Conservation (phyloP, 768 basidiomycete species). For the Fibroporia radiculosa region DNA sequence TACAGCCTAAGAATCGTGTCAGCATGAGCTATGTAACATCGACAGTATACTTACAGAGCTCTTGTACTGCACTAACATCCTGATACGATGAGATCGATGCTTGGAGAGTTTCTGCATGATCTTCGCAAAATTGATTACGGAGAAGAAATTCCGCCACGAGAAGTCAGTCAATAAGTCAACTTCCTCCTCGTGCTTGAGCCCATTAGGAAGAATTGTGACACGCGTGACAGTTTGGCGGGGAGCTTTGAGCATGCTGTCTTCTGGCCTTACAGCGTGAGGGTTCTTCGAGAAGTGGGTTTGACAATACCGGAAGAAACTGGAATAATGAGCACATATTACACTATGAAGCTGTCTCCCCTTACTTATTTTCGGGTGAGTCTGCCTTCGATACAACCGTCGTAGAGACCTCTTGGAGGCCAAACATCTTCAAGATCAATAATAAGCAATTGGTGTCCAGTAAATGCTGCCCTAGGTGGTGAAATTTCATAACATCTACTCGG, state of each 20-base stretch:
- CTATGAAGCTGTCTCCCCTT: slow-evolving; percentile 13
- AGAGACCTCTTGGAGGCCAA: slow-evolving; percentile 90
- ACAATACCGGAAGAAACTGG: slow-evolving; percentile 95
- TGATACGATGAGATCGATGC: slow-evolving; percentile 87
- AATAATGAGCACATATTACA: slow-evolving; percentile 1
- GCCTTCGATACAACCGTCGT: slow-evolving; percentile 80
- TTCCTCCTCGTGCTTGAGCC: slow-evolving; percentile 75
- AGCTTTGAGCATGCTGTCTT: slow-evolving; percentile 58
- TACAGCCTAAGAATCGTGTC: slow-evolving; percentile 58
- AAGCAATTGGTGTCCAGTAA: slow-evolving; percentile 94
- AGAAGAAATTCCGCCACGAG: slow-evolving; percentile 97
- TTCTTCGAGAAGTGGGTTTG: slow-evolving; percentile 67
- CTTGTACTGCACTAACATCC: slow-evolving; percentile 97
- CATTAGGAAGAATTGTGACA: slow-evolving; percentile 57
- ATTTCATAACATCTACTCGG: slow-evolving; percentile 87
- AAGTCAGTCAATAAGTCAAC: slow-evolving; percentile 89
- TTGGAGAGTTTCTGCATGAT: slow-evolving; percentile 98
- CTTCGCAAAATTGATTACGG: slow-evolving; percentile 94
- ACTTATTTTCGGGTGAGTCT: slow-evolving; percentile 86
- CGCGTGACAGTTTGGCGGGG: slow-evolving; percentile 53
- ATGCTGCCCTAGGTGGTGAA: slow-evolving; percentile 94
- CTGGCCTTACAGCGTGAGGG: slow-evolving; percentile 47
- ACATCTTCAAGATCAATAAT: slow-evolving; percentile 92
- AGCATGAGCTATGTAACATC: not conserved
- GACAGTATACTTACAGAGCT: slow-evolving; percentile 62